Evolutionary conservation across 345 rosid genomes (phyloP).

Genomic region (Geranium rotundifolium): DNA sequence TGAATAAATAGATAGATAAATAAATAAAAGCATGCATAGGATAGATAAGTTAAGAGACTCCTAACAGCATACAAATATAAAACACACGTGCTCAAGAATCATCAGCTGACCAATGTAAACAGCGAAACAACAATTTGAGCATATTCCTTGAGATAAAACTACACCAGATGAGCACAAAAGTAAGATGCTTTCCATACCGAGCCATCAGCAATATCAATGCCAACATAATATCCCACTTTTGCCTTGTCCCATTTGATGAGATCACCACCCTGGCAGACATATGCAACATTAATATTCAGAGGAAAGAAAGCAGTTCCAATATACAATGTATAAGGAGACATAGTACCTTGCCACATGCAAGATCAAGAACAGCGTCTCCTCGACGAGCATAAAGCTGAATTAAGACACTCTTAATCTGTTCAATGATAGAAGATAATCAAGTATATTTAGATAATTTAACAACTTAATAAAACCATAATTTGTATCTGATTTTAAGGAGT

Average conservation of each 20-base stretch:
- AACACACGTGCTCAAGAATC: background rate
- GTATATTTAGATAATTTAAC: background rate
- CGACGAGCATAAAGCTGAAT: slow-evolving; percentile 79
- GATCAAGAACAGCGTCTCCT: slow-evolving; percentile 92
- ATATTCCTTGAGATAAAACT: background rate
- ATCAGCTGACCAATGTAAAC: background rate
- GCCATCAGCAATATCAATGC: slow-evolving; percentile 94
- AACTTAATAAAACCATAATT: background rate
- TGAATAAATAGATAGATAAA: too few relatives aligned
- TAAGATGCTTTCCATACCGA: slow-evolving; percentile 42
- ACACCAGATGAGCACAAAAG: slow-evolving; percentile 2
- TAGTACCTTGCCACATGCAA: slow-evolving; percentile 89
- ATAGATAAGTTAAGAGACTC: too few relatives aligned
- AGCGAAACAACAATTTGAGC: background rate
- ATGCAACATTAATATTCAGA: background rate
- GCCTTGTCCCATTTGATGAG: slow-evolving; percentile 99
- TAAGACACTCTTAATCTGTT: slow-evolving; percentile 91
- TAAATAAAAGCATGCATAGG: too few relatives aligned
- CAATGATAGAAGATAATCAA: slow-evolving; percentile 5
- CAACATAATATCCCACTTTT: slow-evolving; percentile 80
- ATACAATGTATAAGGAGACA: slow-evolving; percentile 1
- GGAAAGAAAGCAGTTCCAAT: slow-evolving; percentile 2
- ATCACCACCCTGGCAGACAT: slow-evolving; percentile 70
- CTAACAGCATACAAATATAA: too few relatives aligned
- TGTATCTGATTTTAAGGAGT: slow-evolving; percentile 1